phyloP scores from a whole-genome alignment of 768 basidiomycete genomes.

The Terana coerulea region DNA sequence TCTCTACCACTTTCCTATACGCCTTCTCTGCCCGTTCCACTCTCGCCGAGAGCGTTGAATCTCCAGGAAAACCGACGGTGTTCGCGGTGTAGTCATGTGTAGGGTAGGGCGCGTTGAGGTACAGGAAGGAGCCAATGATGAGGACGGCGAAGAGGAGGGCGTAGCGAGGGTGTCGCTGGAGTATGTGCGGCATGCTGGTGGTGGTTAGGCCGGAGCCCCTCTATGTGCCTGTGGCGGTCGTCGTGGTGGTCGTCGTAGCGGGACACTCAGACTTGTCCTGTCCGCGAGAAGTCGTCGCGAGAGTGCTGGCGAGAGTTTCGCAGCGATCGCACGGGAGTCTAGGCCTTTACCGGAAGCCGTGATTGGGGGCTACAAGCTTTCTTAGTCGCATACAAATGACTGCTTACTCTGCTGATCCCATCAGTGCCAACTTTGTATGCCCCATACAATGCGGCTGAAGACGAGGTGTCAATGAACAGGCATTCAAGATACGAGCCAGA shows the following conservation, averaged over 20 bases:
- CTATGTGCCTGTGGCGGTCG: neutral
- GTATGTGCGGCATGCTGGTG: slow-evolving; percentile 11
- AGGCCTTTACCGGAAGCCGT: too few species aligned
- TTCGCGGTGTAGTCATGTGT: slow-evolving; percentile 8
- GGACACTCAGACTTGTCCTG: too few species aligned
- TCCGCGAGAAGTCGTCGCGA: too few species aligned
- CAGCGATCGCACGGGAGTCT: too few species aligned
- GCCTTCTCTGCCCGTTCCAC: slow-evolving; percentile 21
- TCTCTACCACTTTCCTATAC: slow-evolving; percentile 22
- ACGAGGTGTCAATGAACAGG: too few species aligned
- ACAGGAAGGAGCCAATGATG: slow-evolving; percentile 18
- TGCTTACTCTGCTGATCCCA: too few species aligned
- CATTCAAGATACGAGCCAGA: too few species aligned
- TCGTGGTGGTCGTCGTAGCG: slow-evolving; percentile 3
- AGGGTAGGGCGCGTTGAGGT: slow-evolving; percentile 15
- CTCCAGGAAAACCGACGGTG: slow-evolving; percentile 9
- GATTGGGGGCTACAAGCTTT: too few species aligned
- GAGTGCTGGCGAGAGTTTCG: too few species aligned
- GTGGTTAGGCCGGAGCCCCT: neutral
- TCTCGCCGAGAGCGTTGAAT: slow-evolving; percentile 15
- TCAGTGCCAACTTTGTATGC: too few species aligned
- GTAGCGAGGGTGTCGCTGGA: slow-evolving; percentile 25
- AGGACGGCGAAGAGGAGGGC: slow-evolving; percentile 12
- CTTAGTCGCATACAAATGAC: too few species aligned
- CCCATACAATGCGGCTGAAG: too few species aligned